phyloP scores from a whole-genome alignment of 1,284 basidiomycete species.

The Heliocybe sulcata region DNA sequence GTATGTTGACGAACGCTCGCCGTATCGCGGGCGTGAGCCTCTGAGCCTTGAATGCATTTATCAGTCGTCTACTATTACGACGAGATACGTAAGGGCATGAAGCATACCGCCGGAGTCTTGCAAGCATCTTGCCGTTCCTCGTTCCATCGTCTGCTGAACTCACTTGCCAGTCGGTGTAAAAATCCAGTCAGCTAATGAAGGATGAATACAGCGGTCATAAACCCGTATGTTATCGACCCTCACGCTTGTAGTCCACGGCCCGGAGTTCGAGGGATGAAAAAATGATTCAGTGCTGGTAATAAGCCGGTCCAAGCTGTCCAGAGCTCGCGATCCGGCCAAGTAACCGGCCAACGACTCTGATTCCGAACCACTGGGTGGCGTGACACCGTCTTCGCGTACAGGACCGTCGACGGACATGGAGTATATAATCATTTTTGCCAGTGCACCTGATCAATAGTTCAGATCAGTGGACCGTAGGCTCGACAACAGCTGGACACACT shows the following conservation, averaged over 20 bases:
- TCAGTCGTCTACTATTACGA: neutral
- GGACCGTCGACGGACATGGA: slow-evolving; percentile 86
- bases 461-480: neutral
- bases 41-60: slow-evolving; percentile 36
- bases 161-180: slow-evolving; percentile 69
- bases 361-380: slow-evolving; percentile 22
- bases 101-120: slow-evolving; percentile 70
- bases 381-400: slow-evolving; percentile 33
- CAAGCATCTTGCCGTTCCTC: slow-evolving; percentile 80
- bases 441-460: slow-evolving; percentile 41
- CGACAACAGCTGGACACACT: slow-evolving; percentile 38
- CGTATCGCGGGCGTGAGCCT: slow-evolving; percentile 83
- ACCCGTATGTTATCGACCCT: slow-evolving; percentile 11
- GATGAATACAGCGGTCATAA: neutral
- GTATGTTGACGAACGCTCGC: slow-evolving; percentile 73
- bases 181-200: slow-evolving; percentile 61
- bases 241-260: slow-evolving; percentile 60
- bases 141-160: slow-evolving; percentile 79
- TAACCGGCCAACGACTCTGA: slow-evolving; percentile 37
- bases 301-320: slow-evolving; percentile 85
- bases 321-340: slow-evolving; percentile 82
- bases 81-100: neutral
- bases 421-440: slow-evolving; percentile 88
- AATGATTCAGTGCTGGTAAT: slow-evolving; percentile 92
- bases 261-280: slow-evolving; percentile 85